Evolutionary conservation across 208 protist genomes (phyloP), one percentile per base, ranked within the genome.

Genomic region (Crithidia bombi): DNA sequence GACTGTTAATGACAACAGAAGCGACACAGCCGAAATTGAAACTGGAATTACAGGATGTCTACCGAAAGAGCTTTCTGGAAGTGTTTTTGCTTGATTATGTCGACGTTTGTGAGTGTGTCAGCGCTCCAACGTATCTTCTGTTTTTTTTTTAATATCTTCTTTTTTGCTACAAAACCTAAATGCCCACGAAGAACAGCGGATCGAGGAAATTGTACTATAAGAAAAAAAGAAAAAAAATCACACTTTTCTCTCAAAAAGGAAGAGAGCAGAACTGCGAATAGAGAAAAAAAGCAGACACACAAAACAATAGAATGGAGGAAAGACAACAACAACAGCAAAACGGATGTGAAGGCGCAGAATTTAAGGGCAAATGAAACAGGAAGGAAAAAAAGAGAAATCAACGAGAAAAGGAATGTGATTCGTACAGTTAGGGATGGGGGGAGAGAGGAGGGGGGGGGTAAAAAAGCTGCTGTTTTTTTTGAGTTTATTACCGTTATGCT

Each of bases 111-210:
- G n/a, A n/a, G n/a, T n/a, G n/a, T n/a, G 11, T 15, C 11, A 28
- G 36, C 7, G 35, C 10, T 38, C 23, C 14, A 50, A 49, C 39
- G 4, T 32, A 57, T 33, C 7, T 51, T 51, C 51, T 46, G 30
- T 46, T 64, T 64, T 64, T 64, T 64, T 44, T 46, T 64, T 64
- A 35, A 35, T 65, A 15, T 41, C 43, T 47, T 47, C 17, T 47
- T 47, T 47, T 47, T 47, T 41, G 6, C 38, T 14, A n/a, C n/a
- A n/a, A n/a, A n/a, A n/a, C n/a, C n/a, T n/a, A n/a, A n/a, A n/a
- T n/a, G n/a, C n/a, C 10, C 38, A 41, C 38, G 38, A 41, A 41
- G 38, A 41, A 14, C 38, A 41, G 38, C 14, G 38, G 38, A 14
- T 15, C 17, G 17, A 47, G 5, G 11, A 47, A 47, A n/a, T 41